A percentile compares a stretch with the other conserved stretches of the same genome.
phyloP scores from a whole-genome alignment of 1,284 basidiomycete species.

The Butyriboletus appendiculatus region DNA sequence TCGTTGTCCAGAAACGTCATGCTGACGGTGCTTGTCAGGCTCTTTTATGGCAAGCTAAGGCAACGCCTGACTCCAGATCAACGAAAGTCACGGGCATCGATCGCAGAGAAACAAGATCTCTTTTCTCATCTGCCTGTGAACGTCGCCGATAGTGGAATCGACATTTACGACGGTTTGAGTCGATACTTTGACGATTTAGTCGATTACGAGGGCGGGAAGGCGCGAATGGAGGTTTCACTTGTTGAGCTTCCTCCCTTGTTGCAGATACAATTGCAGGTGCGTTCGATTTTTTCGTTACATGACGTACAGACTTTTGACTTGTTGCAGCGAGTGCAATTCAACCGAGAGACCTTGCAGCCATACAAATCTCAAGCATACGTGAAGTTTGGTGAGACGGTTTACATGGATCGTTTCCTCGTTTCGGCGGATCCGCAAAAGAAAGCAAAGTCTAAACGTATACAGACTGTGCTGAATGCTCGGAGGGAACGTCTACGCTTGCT shows the following conservation, averaged over 20 bases:
- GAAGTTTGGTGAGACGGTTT: conserved; percentile 84
- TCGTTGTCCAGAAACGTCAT: background rate
- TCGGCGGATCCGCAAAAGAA: conserved; percentile 72
- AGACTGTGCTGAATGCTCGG: conserved; percentile 60
- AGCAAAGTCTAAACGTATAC: conserved; percentile 66
- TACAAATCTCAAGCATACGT: conserved; percentile 98
- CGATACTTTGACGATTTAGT: conserved; percentile 92
- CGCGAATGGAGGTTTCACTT: conserved; percentile 86
- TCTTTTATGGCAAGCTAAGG: conserved; percentile 87
- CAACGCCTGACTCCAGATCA: conserved; percentile 65
- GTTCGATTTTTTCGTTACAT: conserved; percentile 16
- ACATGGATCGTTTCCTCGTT: conserved; percentile 92
- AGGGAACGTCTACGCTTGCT: conserved; percentile 69
- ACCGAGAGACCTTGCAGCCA: conserved; percentile 83
- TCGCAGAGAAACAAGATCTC: conserved; percentile 85
- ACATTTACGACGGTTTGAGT: conserved; percentile 93
- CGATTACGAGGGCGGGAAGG: conserved; percentile 86
- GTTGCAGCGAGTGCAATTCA: conserved; percentile 91
- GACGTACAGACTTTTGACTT: background rate
- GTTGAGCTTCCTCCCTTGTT: conserved; percentile 88
- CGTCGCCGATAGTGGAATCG: conserved; percentile 83
- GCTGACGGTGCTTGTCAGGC: conserved; percentile 42
- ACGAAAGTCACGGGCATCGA: conserved; percentile 52
- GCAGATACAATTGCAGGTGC: conserved; percentile 93
- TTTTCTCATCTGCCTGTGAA: conserved; percentile 96